These are phyloP conservation scores for Aurinia saxatilis DNA, from an alignment of 345 rosid genomes.

Conservation along the genomic window DNA sequence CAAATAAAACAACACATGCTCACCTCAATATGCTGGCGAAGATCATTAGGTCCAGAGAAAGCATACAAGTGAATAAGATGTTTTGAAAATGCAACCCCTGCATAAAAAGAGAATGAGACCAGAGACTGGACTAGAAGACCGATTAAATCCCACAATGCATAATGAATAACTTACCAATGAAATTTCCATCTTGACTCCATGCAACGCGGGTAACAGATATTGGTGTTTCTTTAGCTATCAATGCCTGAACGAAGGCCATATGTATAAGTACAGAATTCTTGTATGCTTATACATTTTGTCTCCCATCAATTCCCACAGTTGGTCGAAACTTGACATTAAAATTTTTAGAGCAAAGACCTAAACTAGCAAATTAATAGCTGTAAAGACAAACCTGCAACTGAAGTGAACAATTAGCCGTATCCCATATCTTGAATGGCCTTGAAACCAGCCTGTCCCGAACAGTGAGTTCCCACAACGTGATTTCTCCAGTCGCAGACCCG, in stretches of 20 bases:
- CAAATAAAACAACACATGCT: conserved; percentile 8
- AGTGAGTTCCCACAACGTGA: conserved; percentile 71
- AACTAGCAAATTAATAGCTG: neutral
- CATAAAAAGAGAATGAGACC: conserved; percentile 23
- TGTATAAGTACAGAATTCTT: conserved; percentile 10
- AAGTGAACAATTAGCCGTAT: conserved; percentile 36
- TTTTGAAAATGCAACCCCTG: conserved; percentile 67
- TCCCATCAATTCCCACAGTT: conserved; percentile 8
- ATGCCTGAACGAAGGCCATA: conserved; percentile 32
- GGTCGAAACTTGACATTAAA: neutral
- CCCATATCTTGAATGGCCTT: conserved; percentile 74
- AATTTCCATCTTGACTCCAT: conserved; percentile 68
- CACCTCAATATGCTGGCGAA: conserved; percentile 59
- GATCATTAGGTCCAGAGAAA: conserved; percentile 40
- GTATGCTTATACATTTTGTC: conserved; percentile 7
- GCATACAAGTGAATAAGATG: conserved; percentile 58
- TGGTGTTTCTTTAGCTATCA: conserved; percentile 33
- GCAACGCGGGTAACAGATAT: conserved; percentile 51
- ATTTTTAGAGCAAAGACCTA: neutral
- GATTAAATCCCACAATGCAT: neutral
- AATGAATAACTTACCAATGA: conserved; percentile 42
- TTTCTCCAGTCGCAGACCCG: conserved; percentile 72
- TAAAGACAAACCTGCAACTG: conserved; percentile 54
- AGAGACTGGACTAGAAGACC: neutral
- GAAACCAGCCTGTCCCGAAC: conserved; percentile 53